Evolutionary conservation across 257 asterid species (phyloP), one percentile per base, ranked within the genome.

Genomic region (Plectranthus barbatus): DNA sequence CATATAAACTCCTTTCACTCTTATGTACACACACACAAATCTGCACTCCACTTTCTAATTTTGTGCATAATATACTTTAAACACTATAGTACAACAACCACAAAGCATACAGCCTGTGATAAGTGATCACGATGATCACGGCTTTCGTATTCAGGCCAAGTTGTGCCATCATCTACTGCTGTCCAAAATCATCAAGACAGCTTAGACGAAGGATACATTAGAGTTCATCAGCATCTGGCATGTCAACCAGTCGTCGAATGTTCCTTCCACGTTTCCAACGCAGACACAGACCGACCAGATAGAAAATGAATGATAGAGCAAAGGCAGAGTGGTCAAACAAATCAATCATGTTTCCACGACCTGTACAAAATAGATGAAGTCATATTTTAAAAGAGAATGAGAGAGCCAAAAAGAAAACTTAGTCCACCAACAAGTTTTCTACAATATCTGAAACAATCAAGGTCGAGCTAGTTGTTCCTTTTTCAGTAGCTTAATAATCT

Each of bases 311-410:
- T 5, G 84, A 82, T 56, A 88, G 84, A 4, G 64, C 79, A 37
- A 79, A 64, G 9, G 90, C 90, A 3, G 80, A 74, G 74, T 68
- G 72, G 54, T 86, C 96, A 50, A 86, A 81, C 60, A 82, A 71
- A 41, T 79, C 76, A 52, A 75, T 58, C 24, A 77, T 71, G 50
- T 82, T 79, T 15, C 63, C 74, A 49, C 76, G 81, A 51, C 88
- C 96, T 86, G 85, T 57, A 26, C 26, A 36, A 60, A 29, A 49
- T 3, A 17, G n/a, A 12, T 17, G 7, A 6, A 19, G 10, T 48
- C n/a, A 17, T 47, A 9, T 1, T 9, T 8, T 29, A 18, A 31
- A 18, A 9, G 8, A 48, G 19, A 14, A 19, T 19, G 9, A 19
- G n/a, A n/a, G 19, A 48, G 6, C 6, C 3, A 0, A 48, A 48